Evolutionary conservation across 257 asterid species (phyloP).

Genomic region (Salvia miltiorrhiza): DNA sequence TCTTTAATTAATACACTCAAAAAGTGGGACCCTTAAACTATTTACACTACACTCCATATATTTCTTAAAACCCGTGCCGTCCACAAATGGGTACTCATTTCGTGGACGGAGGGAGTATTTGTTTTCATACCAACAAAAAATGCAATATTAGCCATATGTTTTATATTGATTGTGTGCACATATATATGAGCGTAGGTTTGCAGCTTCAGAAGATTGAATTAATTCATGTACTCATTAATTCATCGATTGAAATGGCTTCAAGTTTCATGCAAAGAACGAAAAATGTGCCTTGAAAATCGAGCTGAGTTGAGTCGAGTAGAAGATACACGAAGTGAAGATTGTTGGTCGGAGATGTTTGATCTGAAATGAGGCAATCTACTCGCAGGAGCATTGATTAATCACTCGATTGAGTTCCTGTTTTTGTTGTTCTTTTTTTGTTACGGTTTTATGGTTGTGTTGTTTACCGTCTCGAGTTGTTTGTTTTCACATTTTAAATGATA

Average conservation of each 20-base stretch:
- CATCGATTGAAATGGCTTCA: constrained; percentile 21
- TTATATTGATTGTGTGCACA: not conserved
- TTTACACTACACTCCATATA: too few species aligned
- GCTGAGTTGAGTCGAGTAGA: not conserved
- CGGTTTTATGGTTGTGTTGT: not conserved
- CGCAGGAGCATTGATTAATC: not conserved
- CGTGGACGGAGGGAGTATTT: too few species aligned
- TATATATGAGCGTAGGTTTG: not conserved
- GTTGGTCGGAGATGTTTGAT: not conserved
- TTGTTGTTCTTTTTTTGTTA: not conserved
- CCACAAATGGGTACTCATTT: too few species aligned
- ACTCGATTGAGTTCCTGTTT: not conserved
- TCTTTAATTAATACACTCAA: too few species aligned
- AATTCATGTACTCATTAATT: constrained; percentile 8
- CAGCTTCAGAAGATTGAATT: constrained; percentile 7
- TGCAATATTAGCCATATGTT: not conserved
- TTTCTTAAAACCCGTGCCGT: too few species aligned
- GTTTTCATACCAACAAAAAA: not conserved
- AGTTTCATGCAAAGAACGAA: not conserved
- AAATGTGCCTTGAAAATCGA: not conserved
- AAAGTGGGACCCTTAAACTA: too few species aligned
- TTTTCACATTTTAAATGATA: not conserved
- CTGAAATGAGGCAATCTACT: not conserved
- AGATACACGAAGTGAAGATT: not conserved
- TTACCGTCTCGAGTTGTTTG: not conserved